phyloP scores from a whole-genome alignment of 768 basidiomycete species.

The Kwoniella europaea region DNA sequence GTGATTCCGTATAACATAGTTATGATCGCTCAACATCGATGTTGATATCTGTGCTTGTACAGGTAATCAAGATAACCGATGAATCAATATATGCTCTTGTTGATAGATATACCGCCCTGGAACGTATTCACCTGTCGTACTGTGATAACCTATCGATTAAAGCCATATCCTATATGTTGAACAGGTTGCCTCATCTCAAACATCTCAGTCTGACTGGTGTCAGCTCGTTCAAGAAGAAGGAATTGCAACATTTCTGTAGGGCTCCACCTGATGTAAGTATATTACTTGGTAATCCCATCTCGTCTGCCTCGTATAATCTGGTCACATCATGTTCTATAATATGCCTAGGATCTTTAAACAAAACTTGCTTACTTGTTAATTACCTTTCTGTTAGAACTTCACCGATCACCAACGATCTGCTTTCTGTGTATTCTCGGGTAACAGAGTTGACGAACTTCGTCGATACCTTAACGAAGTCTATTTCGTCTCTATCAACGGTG shows the following conservation, averaged over 20 bases:
- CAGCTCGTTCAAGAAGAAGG: slow-evolving; percentile 79
- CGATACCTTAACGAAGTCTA: slow-evolving; percentile 64
- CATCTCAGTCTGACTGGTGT: slow-evolving; percentile 99
- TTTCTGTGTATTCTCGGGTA: slow-evolving; percentile 96
- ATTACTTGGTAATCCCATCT: too few species aligned
- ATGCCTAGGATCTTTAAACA: too few species aligned
- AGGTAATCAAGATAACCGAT: slow-evolving; percentile 84
- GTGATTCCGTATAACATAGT: not conserved
- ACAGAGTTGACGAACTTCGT: slow-evolving; percentile 81
- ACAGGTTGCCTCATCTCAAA: slow-evolving; percentile 84
- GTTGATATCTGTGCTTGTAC: not conserved
- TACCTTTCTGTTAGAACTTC: slow-evolving; percentile 67
- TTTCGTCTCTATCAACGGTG: slow-evolving; percentile 3
- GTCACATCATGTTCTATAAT: too few species aligned
- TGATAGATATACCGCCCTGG: slow-evolving; percentile 81
- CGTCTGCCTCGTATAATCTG: too few species aligned
- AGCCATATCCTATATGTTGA: slow-evolving; percentile 87
- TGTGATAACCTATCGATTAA: slow-evolving; percentile 93
- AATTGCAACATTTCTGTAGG: slow-evolving; percentile 87
- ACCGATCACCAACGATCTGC: slow-evolving; percentile 83
- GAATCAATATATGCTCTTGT: slow-evolving; percentile 87
- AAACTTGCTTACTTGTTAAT: too few species aligned
- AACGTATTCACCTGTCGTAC: slow-evolving; percentile 95
- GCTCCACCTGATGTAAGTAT: slow-evolving; percentile 70
- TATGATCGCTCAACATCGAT: not conserved